Percentiles rank a stretch among this genome's conserved stretches.
phyloP scores from a whole-genome alignment of 495 filamentous ascomycete species.

The Opeltia flavorubescens region DNA sequence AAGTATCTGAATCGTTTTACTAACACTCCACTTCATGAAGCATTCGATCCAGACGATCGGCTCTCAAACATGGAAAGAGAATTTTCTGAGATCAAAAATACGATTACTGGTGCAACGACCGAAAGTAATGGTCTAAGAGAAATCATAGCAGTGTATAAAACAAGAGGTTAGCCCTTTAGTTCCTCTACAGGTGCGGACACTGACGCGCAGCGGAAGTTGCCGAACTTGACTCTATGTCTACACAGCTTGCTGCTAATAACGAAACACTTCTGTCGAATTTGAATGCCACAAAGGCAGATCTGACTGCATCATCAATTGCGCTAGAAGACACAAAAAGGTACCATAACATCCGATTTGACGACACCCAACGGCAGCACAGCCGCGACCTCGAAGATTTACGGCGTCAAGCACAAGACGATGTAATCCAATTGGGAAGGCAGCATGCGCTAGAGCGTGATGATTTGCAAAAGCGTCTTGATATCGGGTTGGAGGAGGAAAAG shows the following conservation, averaged over 20 bases:
- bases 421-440: slow-evolving; percentile 24
- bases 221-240: slow-evolving; percentile 48
- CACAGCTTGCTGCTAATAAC: slow-evolving; percentile 42
- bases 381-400: slow-evolving; percentile 30
- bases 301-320: slow-evolving; percentile 27
- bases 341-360: slow-evolving; percentile 44
- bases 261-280: slow-evolving; percentile 42
- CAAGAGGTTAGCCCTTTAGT: slow-evolving; percentile 42
- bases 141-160: slow-evolving; percentile 53
- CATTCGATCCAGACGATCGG: slow-evolving; percentile 56
- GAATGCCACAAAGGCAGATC: slow-evolving; percentile 36
- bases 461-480: slow-evolving; percentile 32
- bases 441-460: slow-evolving; percentile 38
- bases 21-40: slow-evolving; percentile 42
- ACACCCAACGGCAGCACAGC: slow-evolving; percentile 34
- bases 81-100: slow-evolving; percentile 42
- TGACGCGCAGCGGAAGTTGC: slow-evolving; percentile 33
- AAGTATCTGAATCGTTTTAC: slow-evolving; percentile 59
- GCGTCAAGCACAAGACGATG: slow-evolving; percentile 28
- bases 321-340: slow-evolving; percentile 34
- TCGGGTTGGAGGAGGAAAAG: slow-evolving; percentile 53
- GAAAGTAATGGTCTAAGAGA: slow-evolving; percentile 54
- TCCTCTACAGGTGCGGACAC: neutral
- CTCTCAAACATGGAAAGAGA: slow-evolving; percentile 52
- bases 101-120: slow-evolving; percentile 44